These are phyloP conservation scores for Margaritispora aquatica DNA, from an alignment of 495 filamentous ascomycete genomes.

Conservation along the genomic window DNA sequence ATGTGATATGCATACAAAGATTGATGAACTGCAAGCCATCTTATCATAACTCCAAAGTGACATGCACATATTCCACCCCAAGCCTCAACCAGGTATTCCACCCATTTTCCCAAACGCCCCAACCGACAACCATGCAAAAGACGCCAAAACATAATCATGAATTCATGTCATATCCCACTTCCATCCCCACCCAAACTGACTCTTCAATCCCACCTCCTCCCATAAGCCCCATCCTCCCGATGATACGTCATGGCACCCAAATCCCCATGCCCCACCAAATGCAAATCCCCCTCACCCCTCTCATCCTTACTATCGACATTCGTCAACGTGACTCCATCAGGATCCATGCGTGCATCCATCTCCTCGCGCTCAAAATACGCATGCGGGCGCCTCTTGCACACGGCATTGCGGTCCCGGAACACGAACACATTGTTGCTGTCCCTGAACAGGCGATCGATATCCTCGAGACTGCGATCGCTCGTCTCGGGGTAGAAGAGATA, in stretches of 20 bases:
- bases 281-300: background rate
- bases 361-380: background rate
- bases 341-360: background rate
- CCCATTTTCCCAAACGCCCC: too few relatives aligned
- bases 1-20: too few relatives aligned
- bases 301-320: background rate
- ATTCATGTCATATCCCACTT: too few relatives aligned
- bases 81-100: too few relatives aligned
- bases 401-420: background rate
- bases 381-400: background rate
- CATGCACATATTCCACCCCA: too few relatives aligned
- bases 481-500: slow-evolving; percentile 76
- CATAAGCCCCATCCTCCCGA: background rate
- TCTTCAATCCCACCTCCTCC: slow-evolving; percentile 2
- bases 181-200: too few relatives aligned
- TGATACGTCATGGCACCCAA: background rate
- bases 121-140: too few relatives aligned
- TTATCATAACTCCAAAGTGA: too few relatives aligned
- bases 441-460: slow-evolving; percentile 64
- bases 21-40: too few relatives aligned
- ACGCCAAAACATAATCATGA: too few relatives aligned
- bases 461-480: slow-evolving; percentile 61
- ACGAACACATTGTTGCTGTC: background rate
- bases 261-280: background rate
- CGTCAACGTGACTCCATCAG: background rate